These are phyloP conservation scores for Clavaria fumosa DNA, from an alignment of 768 basidiomycete species.

Conservation along the genomic window DNA sequence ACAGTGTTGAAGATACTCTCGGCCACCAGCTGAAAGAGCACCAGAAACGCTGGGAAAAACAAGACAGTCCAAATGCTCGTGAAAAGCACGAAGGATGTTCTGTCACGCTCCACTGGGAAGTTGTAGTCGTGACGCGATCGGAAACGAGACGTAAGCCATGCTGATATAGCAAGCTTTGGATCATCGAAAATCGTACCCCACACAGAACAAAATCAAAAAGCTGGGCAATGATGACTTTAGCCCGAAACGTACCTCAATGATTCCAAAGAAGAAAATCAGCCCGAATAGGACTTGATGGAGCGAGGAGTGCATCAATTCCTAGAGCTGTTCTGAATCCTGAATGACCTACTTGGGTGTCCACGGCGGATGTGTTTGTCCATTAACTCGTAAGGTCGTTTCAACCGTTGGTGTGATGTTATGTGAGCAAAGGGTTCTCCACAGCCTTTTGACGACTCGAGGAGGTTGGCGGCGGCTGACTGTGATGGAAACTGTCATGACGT, in stretches of 20 bases:
- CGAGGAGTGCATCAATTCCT: constrained; percentile 4
- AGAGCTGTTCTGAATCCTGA: not conserved
- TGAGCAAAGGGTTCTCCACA: too few species aligned
- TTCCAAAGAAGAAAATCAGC: constrained; percentile 40
- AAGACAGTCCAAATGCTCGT: constrained; percentile 57
- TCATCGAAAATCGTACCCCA: not conserved
- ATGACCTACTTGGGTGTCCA: constrained; percentile 39
- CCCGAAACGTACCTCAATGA: constrained; percentile 53
- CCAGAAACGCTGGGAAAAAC: constrained; percentile 33
- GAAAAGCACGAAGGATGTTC: constrained; percentile 56
- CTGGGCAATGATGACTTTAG: too few species aligned
- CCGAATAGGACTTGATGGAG: constrained; percentile 31
- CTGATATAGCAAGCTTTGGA: constrained; percentile 46
- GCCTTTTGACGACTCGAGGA: too few species aligned
- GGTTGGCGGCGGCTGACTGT: too few species aligned
- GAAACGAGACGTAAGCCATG: constrained; percentile 55
- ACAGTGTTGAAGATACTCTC: constrained; percentile 39
- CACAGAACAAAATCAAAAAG: not conserved
- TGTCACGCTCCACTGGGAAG: constrained; percentile 34
- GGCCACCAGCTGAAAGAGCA: constrained; percentile 30
- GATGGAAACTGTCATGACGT: too few species aligned
- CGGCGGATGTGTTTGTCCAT: constrained; percentile 16
- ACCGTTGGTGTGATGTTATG: too few species aligned
- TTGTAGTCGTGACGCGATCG: constrained; percentile 38
- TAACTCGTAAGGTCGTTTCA: too few species aligned